Evolutionary conservation across 2,329 filamentous ascomycete species (phyloP), one percentile per base, ranked within the genome.

Genomic region (Diaporthe amygdali): DNA sequence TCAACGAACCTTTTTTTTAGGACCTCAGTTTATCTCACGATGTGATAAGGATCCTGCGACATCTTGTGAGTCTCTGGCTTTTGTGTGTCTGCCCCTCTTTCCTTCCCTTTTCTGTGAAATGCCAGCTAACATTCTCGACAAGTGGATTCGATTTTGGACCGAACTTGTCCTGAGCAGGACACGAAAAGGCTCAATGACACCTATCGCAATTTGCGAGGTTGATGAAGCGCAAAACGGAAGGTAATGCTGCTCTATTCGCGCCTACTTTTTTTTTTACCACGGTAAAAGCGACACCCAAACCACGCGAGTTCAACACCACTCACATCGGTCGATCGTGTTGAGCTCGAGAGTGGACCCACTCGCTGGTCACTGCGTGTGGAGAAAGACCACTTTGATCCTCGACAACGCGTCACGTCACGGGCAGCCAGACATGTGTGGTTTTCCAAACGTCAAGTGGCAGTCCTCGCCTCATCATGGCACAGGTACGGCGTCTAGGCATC

Each of bases 81-180:
- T 41, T 17, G 34, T 12, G 6, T 54, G 32, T 54, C 30, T 37
- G 10, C 59, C 9, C 1, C 5, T 10, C 3, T 8, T 37, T 37
- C 2, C 14, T 30, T 25, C 15, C 10, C 44, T 37, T 17, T 2
- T 34, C 7, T 20, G 8, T 22, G 14, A 17, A 39, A 47, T 37
- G 25, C 6, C 30, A 22, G 51, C 66, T 72, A n/a, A 69, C 56
- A 49, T 34, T 44, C 32, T 27, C 8, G 27, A 9, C 2, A 34
- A 27, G 68, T 47, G 27, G 32, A 34, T 34, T 37, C 25, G 32
- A 27, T n/a, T 30, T 37, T 17, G 22, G n/a, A 44, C 37, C 14
- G 12, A 12, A 12, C 34, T 72, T 41, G 75, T 76, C 75, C 75
- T 75, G 71, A 74, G 75, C 74, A 76, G 56, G 75, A 76, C 76